Conservation (phyloP, 257 asterid genomes). For the Cruciata laevipes region DNA sequence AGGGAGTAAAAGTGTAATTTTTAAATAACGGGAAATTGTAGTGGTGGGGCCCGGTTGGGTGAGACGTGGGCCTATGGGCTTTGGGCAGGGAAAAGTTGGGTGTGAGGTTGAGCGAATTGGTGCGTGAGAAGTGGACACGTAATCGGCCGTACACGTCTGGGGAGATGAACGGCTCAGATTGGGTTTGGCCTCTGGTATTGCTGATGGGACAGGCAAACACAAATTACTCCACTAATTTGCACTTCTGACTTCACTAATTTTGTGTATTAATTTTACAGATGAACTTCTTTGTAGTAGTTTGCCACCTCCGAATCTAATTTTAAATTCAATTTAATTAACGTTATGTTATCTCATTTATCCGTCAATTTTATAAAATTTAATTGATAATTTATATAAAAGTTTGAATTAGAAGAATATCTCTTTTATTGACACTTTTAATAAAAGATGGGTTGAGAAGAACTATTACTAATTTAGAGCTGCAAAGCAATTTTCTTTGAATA, state of each 20-base stretch:
- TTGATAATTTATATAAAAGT: no score
- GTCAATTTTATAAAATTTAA: no score
- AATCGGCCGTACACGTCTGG: constrained; percentile 30
- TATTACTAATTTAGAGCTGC: no score
- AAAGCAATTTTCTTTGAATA: no score
- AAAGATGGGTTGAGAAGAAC: no score
- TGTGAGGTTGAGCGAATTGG: constrained; percentile 28
- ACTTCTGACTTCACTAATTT: neutral
- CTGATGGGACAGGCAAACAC: neutral
- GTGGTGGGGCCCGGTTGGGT: constrained; percentile 31
- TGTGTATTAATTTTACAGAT: neutral
- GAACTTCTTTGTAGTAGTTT: neutral
- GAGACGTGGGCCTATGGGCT: constrained; percentile 42
- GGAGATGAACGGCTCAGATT: constrained; percentile 4
- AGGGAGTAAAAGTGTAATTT: neutral
- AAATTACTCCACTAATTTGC: no score
- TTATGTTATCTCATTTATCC: no score
- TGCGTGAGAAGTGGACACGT: constrained; percentile 25
- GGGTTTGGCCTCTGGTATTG: constrained; percentile 13
- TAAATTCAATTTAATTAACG: no score
- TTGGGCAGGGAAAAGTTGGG: constrained; percentile 32
- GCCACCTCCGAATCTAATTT: neutral
- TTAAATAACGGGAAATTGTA: constrained; percentile 11
- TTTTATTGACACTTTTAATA: no score
- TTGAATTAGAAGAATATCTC: no score